Evolutionary conservation across 176 grass and related monocot species (phyloP).

Genomic region (Musa schizocarpa): DNA sequence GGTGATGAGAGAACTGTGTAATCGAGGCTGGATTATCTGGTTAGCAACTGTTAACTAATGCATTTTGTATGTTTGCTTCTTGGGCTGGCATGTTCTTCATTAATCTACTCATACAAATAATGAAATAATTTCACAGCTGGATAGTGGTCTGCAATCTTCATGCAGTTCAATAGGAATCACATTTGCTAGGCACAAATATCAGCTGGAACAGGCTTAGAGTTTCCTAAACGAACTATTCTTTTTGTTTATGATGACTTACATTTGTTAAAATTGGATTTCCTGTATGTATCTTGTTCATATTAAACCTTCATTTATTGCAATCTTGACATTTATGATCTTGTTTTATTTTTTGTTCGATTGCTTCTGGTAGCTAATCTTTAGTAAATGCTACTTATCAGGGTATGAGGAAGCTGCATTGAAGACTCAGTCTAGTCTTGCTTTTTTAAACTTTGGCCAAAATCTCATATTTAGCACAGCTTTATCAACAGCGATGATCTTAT

Average conservation of each 20-base stretch:
- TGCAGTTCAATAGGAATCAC: background rate
- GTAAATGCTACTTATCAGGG: conserved; percentile 29
- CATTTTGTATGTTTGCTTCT: too few species aligned
- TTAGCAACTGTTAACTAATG: too few species aligned
- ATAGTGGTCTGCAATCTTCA: background rate
- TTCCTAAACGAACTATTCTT: background rate
- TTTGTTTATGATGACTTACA: background rate
- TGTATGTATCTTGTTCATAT: background rate
- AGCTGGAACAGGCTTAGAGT: background rate
- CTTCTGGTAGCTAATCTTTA: conserved; percentile 16
- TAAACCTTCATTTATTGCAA: background rate
- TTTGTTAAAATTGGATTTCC: background rate
- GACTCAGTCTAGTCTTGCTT: conserved; percentile 93
- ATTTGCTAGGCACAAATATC: background rate
- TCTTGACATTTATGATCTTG: background rate
- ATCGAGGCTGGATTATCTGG: too few species aligned
- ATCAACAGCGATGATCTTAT: conserved; percentile 91
- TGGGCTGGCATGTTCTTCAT: too few species aligned
- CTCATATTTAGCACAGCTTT: conserved; percentile 90
- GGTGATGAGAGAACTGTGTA: too few species aligned
- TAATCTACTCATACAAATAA: too few species aligned
- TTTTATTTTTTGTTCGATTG: conserved; percentile 16
- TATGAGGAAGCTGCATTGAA: conserved; percentile 88
- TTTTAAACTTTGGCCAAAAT: conserved; percentile 91
- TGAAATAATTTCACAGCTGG: too few species aligned